These are phyloP conservation scores for Phytophthora tubulina DNA, from an alignment of 352 stramenopile genomes.

Conservation along the genomic window DNA sequence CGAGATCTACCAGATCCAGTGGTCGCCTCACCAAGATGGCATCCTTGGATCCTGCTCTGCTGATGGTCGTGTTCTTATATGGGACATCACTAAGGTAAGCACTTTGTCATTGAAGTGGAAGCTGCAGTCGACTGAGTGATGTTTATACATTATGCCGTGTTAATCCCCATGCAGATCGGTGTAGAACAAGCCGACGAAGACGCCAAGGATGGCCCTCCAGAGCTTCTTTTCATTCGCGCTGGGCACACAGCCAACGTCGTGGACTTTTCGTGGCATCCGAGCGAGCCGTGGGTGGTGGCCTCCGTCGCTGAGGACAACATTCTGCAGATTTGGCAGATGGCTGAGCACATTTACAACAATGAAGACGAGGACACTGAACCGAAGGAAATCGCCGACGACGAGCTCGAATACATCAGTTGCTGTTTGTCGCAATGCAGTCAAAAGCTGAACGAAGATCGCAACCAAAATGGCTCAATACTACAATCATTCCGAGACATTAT, in stretches of 20 bases:
- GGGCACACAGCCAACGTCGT: conserved; percentile 98
- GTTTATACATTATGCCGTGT: not conserved
- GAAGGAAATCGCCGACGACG: conserved; percentile 71
- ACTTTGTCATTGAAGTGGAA: not conserved
- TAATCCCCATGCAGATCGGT: conserved; percentile 90
- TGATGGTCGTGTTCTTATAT: conserved; percentile 96
- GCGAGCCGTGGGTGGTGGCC: conserved; percentile 96
- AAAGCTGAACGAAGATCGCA: not conserved
- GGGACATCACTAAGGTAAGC: conserved; percentile 92
- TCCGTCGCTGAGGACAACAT: conserved; percentile 99
- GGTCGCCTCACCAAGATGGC: conserved; percentile 96
- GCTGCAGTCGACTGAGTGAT: not conserved
- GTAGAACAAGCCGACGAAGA: conserved; percentile 96
- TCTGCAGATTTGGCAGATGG: conserved; percentile 98
- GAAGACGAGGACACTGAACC: conserved; percentile 68
- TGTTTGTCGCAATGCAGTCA: not conserved
- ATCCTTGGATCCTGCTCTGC: conserved; percentile 95
- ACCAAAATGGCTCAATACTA: conserved; percentile 8
- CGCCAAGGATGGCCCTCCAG: conserved; percentile 97
- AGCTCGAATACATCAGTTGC: conserved; percentile 64
- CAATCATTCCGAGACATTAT: conserved; percentile 18
- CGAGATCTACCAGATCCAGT: conserved; percentile 97
- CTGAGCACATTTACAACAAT: conserved; percentile 98
- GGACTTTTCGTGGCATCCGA: conserved; percentile 97
- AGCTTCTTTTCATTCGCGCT: conserved; percentile 99